Percentiles rank a stretch among this genome's conserved stretches.
These are phyloP conservation scores for Oehlia diaphana DNA, from an alignment of 192 early-diverging fungal species.

Conservation along the genomic window DNA sequence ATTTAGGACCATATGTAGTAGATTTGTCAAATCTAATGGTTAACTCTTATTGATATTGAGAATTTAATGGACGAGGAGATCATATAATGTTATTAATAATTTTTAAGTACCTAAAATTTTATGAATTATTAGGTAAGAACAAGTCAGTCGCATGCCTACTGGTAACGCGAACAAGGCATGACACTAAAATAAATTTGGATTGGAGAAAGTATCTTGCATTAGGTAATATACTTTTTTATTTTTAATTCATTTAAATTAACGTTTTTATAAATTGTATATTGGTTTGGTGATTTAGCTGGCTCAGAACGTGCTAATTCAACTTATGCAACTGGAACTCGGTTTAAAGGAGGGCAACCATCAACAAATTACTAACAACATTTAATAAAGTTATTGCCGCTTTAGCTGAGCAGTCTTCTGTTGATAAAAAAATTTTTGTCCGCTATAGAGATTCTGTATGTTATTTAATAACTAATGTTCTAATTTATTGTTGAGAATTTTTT, in stretches of 20 bases:
- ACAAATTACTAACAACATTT: constrained; percentile 86
- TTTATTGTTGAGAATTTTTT: background rate
- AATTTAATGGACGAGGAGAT: constrained; percentile 67
- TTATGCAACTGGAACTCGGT: constrained; percentile 75
- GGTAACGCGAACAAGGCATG: constrained; percentile 64
- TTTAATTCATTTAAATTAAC: background rate
- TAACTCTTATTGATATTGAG: constrained; percentile 63
- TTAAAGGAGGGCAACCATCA: constrained; percentile 96
- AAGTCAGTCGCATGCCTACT: constrained; percentile 82
- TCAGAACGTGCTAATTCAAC: constrained; percentile 89
- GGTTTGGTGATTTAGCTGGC: constrained; percentile 90
- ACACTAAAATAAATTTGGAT: constrained; percentile 50
- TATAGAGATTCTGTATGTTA: constrained; percentile 83
- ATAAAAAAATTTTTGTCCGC: constrained; percentile 66
- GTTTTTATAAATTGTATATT: background rate
- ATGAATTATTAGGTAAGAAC: constrained; percentile 62
- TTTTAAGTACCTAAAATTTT: background rate
- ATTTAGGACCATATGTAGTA: constrained; percentile 86
- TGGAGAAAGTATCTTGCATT: constrained; percentile 78
- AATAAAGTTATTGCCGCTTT: constrained; percentile 93
- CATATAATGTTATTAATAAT: background rate
- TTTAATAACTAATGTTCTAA: background rate
- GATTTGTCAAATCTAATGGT: constrained; percentile 87
- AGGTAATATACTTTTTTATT: constrained; percentile 39
- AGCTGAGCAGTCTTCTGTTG: constrained; percentile 62